Evolutionary conservation across 1,139 yeast species (phyloP).

Genomic region (Candida sojae): DNA sequence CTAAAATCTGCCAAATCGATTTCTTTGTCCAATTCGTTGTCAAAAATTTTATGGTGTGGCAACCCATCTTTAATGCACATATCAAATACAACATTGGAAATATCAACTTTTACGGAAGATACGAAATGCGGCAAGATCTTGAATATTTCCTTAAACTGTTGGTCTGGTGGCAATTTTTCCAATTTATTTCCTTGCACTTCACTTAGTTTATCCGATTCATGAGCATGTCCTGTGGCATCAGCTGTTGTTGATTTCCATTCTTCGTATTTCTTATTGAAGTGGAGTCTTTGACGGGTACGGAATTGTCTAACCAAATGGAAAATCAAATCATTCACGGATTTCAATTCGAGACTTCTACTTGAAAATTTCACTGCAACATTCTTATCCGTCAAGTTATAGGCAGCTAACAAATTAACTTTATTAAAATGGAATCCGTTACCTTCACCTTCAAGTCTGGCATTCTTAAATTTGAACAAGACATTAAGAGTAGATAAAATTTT

Average conservation of each 20-base stretch:
- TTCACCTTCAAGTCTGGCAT: constrained; percentile 29
- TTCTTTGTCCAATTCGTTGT: constrained; percentile 23
- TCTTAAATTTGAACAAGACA: constrained; percentile 32
- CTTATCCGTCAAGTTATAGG: constrained; percentile 26
- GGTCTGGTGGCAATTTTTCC: background rate
- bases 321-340: constrained; percentile 40
- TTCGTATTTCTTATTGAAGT: constrained; percentile 28
- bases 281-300: constrained; percentile 28
- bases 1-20: constrained; percentile 41
- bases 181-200: background rate
- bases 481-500: constrained; percentile 16
- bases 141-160: constrained; percentile 26
- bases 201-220: background rate
- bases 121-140: constrained; percentile 32
- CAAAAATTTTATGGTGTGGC: constrained; percentile 34
- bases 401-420: constrained; percentile 28
- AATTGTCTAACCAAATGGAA: constrained; percentile 39
- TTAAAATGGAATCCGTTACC: constrained; percentile 34
- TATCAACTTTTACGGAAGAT: constrained; percentile 25
- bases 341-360: constrained; percentile 29
- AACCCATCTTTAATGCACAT: constrained; percentile 45
- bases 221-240: background rate
- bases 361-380: constrained; percentile 25
- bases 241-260: constrained; percentile 12
- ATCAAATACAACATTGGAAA: constrained; percentile 33